phyloP scores from a whole-genome alignment of 139 green algal genomes.

The Chlamydomonas sp. region DNA sequence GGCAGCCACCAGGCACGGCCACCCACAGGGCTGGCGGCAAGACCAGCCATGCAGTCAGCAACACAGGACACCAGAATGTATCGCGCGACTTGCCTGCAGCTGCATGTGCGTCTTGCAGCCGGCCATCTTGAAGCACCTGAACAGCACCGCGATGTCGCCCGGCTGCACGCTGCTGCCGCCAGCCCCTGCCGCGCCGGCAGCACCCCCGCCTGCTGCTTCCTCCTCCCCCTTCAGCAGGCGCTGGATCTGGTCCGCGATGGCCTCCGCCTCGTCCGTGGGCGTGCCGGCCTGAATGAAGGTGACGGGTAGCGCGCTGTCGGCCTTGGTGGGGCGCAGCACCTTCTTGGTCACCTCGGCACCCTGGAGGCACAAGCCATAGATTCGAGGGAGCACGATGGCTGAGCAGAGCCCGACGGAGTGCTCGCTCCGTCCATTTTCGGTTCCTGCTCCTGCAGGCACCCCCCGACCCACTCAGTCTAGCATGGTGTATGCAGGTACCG shows the following conservation, averaged over 20 bases:
- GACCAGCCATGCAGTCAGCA: background rate
- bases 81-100: constrained; percentile 15
- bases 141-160: constrained; percentile 32
- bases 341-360: background rate
- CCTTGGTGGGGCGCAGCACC: background rate
- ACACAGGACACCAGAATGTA: background rate
- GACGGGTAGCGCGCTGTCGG: background rate
- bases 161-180: too few relatives aligned
- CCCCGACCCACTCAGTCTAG: too few relatives aligned
- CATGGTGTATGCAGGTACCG: too few relatives aligned
- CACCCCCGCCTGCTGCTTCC: background rate
- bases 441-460: too few relatives aligned
- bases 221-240: background rate
- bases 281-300: constrained; percentile 21
- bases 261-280: constrained; percentile 26
- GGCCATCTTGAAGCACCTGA: constrained; percentile 35
- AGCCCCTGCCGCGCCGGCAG: too few relatives aligned
- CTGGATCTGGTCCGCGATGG: background rate
- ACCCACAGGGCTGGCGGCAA: too few relatives aligned
- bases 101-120: constrained; percentile 23
- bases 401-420: too few relatives aligned
- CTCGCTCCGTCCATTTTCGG: too few relatives aligned
- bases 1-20: too few relatives aligned
- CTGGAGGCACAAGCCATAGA: too few relatives aligned
- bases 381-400: too few relatives aligned